Conservation (phyloP, 1,284 basidiomycete genomes). For the Chalciporus sp. region DNA sequence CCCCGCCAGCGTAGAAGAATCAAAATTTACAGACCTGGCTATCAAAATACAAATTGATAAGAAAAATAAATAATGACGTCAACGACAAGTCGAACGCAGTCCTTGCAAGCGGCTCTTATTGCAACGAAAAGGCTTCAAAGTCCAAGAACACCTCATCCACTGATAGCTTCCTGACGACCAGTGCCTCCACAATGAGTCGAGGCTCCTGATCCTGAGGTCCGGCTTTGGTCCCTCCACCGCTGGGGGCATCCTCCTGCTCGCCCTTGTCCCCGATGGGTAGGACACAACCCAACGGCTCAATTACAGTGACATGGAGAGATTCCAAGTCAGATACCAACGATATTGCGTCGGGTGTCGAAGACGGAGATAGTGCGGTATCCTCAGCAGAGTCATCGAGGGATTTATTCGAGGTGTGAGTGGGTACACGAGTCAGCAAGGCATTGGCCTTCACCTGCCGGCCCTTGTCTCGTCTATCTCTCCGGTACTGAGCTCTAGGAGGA, state of each 20-base stretch:
- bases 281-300: conserved; percentile 13
- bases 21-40: no score
- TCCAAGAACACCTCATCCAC: conserved; percentile 73
- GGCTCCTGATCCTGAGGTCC: conserved; percentile 38
- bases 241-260: not conserved
- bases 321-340: conserved; percentile 33
- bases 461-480: conserved; percentile 53
- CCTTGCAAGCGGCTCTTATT: conserved; percentile 24
- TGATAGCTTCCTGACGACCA: conserved; percentile 74
- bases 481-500: conserved; percentile 37
- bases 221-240: not conserved
- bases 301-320: conserved; percentile 35
- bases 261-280: conserved; percentile 12
- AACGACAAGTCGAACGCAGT: no score
- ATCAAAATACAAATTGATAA: no score
- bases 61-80: no score
- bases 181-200: conserved; percentile 74
- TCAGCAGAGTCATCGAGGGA: conserved; percentile 16
- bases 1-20: no score
- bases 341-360: conserved; percentile 12
- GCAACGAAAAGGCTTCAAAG: conserved; percentile 64
- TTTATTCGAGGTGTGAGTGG: conserved; percentile 2
- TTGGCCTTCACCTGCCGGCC: conserved; percentile 42
- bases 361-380: conserved; percentile 8
- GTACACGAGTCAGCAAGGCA: conserved; percentile 31